Base-by-base conservation (phyloP, 495 filamentous ascomycete genomes). In the Penicillium longicatenatum region DNA sequence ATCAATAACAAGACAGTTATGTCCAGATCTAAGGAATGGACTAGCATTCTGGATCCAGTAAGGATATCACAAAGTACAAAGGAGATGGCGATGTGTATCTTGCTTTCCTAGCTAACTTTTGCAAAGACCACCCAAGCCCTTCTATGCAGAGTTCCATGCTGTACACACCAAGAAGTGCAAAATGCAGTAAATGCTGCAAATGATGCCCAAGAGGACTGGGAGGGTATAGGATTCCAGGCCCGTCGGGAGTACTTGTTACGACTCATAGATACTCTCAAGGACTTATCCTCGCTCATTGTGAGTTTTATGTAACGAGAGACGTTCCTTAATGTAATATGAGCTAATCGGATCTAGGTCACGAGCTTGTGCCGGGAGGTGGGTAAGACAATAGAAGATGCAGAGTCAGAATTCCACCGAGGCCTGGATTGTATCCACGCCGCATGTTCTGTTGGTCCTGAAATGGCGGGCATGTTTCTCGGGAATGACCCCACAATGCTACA, bases 401-500 rank as follows among this genome's bases (percentile, higher is more conserved):
- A 71, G 20, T 55, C 63, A 6, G 68, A 71, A 46, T 54, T 71
- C 0, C 54, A 62, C 20, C 58, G 68, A 14, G 68, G 68, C 1
- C 30, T 71, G 37, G 68, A 68, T 45, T 65, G 59, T 31, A 66
- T 68, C 21, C 62, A 68, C n/a, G 62, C 63, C 10, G 68, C 68
- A 0, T 71, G 68, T 44, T 70, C 67, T 16, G 61, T 70, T 44
- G 60, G 64, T 1, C 58, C 59, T 33, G 67, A 70, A 35, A 70
- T 65, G 58, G 62, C 60, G 6, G 67, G 67, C 6, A 69, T 66
- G 63, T 69, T 62, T 42, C 59, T 66, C 0, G 63, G 63, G 12
- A 46, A 35, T n/a, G 67, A 69, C 33, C 51, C 64, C 0, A 67
- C 67, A 0, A 42, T 66, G 14, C 42, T 65, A 14, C 63, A 70